These are phyloP conservation scores for Trichoderma sp. DNA, from an alignment of 2,329 filamentous ascomycete genomes.

Conservation along the genomic window DNA sequence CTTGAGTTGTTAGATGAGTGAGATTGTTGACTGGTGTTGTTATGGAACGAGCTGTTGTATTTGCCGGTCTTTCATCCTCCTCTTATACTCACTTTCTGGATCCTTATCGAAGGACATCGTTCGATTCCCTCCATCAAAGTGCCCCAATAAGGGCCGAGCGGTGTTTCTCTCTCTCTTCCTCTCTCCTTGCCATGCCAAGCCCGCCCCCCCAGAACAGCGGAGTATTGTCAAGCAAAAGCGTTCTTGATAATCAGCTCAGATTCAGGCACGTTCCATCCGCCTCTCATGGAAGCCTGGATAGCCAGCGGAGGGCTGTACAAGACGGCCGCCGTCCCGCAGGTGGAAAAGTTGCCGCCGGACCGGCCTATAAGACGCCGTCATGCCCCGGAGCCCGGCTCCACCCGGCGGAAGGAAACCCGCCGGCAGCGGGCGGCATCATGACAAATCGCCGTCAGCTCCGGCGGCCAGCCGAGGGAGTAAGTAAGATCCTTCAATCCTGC, in stretches of 20 bases:
- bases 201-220: slow-evolving; percentile 3
- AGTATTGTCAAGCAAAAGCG: neutral
- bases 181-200: neutral
- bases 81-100: slow-evolving; percentile 7
- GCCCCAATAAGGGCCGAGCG: neutral
- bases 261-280: neutral
- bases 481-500: neutral
- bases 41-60: neutral
- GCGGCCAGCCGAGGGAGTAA: neutral
- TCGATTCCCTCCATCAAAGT: neutral
- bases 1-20: neutral
- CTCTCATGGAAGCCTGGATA: neutral
- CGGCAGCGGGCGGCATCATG: neutral
- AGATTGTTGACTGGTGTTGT: neutral
- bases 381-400: slow-evolving; percentile 11
- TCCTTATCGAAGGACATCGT: no score
- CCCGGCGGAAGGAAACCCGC: slow-evolving; percentile 21
- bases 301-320: neutral
- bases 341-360: slow-evolving; percentile 17
- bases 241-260: neutral
- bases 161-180: neutral
- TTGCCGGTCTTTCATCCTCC: neutral
- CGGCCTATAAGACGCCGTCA: neutral
- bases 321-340: neutral
- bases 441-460: slow-evolving; percentile 2